These are phyloP conservation scores for Neurospora tetrasperma DNA, from an alignment of 495 filamentous ascomycete genomes.

Conservation along the genomic window DNA sequence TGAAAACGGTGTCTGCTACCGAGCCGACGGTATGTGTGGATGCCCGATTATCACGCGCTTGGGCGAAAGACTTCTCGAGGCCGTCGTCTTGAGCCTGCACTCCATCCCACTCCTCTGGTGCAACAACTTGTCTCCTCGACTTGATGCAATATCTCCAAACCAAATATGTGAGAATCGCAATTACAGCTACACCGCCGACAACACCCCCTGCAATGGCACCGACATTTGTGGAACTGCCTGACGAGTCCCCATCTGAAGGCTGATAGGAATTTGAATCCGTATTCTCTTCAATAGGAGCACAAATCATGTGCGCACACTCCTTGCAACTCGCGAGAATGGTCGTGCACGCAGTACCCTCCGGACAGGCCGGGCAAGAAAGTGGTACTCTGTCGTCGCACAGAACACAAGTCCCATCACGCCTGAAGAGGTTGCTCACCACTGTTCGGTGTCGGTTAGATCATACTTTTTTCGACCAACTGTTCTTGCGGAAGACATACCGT, in stretches of 20 bases:
- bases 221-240: slow-evolving; percentile 45
- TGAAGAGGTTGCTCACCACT: slow-evolving; percentile 6
- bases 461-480: neutral
- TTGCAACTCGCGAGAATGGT: slow-evolving; percentile 25
- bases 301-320: slow-evolving; percentile 31
- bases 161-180: slow-evolving; percentile 63
- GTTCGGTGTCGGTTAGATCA: neutral
- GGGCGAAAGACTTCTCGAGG: slow-evolving; percentile 50
- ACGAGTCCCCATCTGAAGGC: slow-evolving; percentile 10
- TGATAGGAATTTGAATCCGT: slow-evolving; percentile 15
- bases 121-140: slow-evolving; percentile 52
- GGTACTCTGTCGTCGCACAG: slow-evolving; percentile 13
- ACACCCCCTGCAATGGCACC: slow-evolving; percentile 82
- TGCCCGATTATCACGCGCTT: slow-evolving; percentile 53
- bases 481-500: slow-evolving; percentile 4
- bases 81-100: slow-evolving; percentile 40
- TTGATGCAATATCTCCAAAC: slow-evolving; percentile 84
- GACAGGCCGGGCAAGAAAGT: slow-evolving; percentile 18
- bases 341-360: slow-evolving; percentile 21
- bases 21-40: slow-evolving; percentile 84
- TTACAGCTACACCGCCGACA: slow-evolving; percentile 58
- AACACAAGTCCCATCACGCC: slow-evolving; percentile 13
- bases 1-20: slow-evolving; percentile 90
- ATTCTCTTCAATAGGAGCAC: slow-evolving; percentile 10
- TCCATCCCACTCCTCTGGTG: slow-evolving; percentile 42